A percentile compares a stretch with the other conserved stretches of the same genome.
Conservation (phyloP, 345 rosid species). For the Triadica sebifera region DNA sequence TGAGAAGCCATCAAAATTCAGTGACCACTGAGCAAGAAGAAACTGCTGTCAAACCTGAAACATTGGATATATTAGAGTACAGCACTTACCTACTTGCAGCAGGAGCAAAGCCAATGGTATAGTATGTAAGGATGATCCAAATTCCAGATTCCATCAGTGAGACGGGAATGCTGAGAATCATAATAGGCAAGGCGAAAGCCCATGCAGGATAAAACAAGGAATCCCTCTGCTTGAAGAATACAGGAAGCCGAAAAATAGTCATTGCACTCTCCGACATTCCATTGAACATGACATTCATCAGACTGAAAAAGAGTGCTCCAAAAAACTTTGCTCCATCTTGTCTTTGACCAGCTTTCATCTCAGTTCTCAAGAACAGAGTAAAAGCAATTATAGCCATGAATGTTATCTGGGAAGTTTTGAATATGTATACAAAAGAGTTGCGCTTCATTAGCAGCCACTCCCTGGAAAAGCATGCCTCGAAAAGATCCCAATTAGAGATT, state of each 20-base stretch:
- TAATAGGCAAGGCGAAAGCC: constrained; percentile 19
- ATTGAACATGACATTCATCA: constrained; percentile 19
- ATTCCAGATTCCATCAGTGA: constrained; percentile 20
- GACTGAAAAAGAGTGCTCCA: constrained; percentile 23
- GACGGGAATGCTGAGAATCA: constrained; percentile 20
- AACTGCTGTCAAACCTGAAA: not conserved
- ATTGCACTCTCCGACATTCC: constrained; percentile 22
- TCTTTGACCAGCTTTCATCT: constrained; percentile 18
- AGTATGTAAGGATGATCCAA: constrained; percentile 26
- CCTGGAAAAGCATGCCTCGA: constrained; percentile 63
- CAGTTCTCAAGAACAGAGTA: constrained; percentile 20
- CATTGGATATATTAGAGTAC: not conserved
- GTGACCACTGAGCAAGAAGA: not conserved
- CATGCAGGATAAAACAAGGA: constrained; percentile 23
- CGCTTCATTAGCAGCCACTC: constrained; percentile 79
- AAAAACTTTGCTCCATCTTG: constrained; percentile 12
- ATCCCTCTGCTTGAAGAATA: constrained; percentile 26
- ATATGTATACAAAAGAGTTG: constrained; percentile 23
- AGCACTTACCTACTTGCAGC: constrained; percentile 22
- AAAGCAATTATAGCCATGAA: constrained; percentile 17
- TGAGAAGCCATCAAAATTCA: not conserved
- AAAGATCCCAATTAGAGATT: constrained; percentile 61
- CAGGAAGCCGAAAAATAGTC: constrained; percentile 23
- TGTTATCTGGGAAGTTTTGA: constrained; percentile 22
- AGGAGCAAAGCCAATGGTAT: constrained; percentile 28